phyloP scores from a whole-genome alignment of 140 eudicot genomes.

The Flaveria floridana region DNA sequence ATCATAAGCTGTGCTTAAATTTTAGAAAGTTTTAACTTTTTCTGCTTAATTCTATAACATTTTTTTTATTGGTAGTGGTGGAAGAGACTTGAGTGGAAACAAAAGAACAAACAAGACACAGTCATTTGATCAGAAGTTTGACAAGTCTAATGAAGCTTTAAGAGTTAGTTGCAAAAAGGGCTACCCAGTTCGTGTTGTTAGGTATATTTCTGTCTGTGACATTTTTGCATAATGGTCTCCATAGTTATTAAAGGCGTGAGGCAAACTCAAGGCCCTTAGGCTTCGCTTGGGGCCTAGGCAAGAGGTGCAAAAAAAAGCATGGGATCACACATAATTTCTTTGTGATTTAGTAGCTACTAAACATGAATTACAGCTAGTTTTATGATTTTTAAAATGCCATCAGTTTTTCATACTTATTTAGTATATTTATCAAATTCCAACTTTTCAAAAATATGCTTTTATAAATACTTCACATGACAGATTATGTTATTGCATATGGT shows the following conservation, averaged over 20 bases:
- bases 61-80: conserved; percentile 59
- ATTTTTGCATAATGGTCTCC: not conserved
- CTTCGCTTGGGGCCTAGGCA: too few relatives aligned
- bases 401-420: not conserved
- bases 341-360: too few relatives aligned
- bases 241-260: too few relatives aligned
- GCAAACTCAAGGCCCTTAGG: too few relatives aligned
- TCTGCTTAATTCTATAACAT: not conserved
- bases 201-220: conserved; percentile 45
- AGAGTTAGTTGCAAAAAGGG: conserved; percentile 83
- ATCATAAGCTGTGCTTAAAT: not conserved
- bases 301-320: too few relatives aligned
- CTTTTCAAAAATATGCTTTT: not conserved
- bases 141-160: conserved; percentile 64
- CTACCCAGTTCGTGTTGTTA: conserved; percentile 93
- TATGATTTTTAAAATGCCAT: too few relatives aligned
- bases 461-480: not conserved
- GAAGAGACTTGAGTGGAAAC: conserved; percentile 83
- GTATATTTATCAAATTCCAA: not conserved
- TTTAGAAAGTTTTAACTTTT: conserved; percentile 1
- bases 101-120: conserved; percentile 88
- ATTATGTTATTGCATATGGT: not conserved
- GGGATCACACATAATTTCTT: too few relatives aligned
- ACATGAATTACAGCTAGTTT: too few relatives aligned
- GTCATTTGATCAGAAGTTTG: conserved; percentile 81